phyloP scores from a whole-genome alignment of 1,284 basidiomycete species.

The Schizophyllum amplum region DNA sequence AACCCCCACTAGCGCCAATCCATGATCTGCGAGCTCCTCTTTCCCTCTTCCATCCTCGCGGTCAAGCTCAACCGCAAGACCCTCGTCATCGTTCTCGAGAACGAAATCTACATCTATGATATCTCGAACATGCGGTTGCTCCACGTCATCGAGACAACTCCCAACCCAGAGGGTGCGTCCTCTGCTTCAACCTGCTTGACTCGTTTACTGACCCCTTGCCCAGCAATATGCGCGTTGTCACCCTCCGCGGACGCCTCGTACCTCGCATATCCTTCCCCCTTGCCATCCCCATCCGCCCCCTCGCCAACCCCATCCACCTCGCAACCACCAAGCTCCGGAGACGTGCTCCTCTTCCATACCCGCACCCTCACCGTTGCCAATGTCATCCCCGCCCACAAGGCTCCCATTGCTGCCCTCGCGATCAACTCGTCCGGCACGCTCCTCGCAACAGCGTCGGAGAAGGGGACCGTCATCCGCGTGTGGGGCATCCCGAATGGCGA shows the following conservation, averaged over 20 bases:
- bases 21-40: slow-evolving; percentile 97
- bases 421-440: slow-evolving; percentile 86
- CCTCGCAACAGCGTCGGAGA: slow-evolving; percentile 91
- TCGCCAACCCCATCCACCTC: slow-evolving; percentile 41
- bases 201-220: not conserved
- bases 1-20: slow-evolving; percentile 71
- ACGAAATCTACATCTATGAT: slow-evolving; percentile 98
- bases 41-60: slow-evolving; percentile 91
- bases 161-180: slow-evolving; percentile 82
- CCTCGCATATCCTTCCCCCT: slow-evolving; percentile 92
- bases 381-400: slow-evolving; percentile 96
- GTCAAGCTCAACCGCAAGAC: slow-evolving; percentile 97
- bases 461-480: slow-evolving; percentile 95
- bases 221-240: slow-evolving; percentile 91
- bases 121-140: slow-evolving; percentile 97
- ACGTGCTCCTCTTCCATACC: slow-evolving; percentile 91
- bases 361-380: slow-evolving; percentile 87
- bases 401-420: slow-evolving; percentile 82
- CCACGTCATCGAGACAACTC: slow-evolving; percentile 95
- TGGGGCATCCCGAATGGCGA: slow-evolving; percentile 89
- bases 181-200: not conserved
- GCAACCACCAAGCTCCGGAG: slow-evolving; percentile 56
- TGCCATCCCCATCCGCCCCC: slow-evolving; percentile 58
- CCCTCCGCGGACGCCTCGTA: slow-evolving; percentile 95
- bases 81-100: slow-evolving; percentile 91